Base-by-base conservation (phyloP, 331 rosid genomes). In the Cucumis variabilis region DNA sequence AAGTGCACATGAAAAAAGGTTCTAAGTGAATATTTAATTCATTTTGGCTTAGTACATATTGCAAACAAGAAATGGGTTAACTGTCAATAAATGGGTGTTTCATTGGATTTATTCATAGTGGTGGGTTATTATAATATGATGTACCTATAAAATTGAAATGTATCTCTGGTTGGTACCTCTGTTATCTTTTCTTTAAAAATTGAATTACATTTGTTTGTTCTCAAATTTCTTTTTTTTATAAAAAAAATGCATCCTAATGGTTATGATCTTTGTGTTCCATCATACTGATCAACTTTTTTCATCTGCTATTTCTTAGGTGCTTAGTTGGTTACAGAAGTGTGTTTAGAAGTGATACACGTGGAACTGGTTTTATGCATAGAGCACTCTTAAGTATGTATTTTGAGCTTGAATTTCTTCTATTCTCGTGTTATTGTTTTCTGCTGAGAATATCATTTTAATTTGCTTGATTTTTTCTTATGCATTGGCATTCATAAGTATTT, bases 351-450 rank as follows among this genome's bases (percentile, higher is more conserved):
- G 37, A 94, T 88, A 97, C 99, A 11, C 99, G 99, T 83, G 99
- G 99, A 93, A 93, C 98, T 91, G 99, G 99, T 84, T 97, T 97
- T 88, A 97, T 97, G 98, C 99, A 97, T 89, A 98, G 98, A 86
- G 98, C 99, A 88, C 95, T 97, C 94, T 88, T 88, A 66, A 88
- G 99, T 97, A 97, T 84, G 92, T 73, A 69, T 86, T 79, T 83
- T 89, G 71, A 60, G 27, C 86, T 28, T 55, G 48, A 90, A 44
- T 62, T 75, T 13, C 46, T 41, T 67, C 10, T 28, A 73, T 55
- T 24, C 53, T 76, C 30, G 3, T 30, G 37, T 16, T 84, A 51
- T 65, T 71, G 37, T 41, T 25, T 79, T 55, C 24, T 24, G 33
- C 84, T 79, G 66, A 53, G 14, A 75, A 8, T 53, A 15, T 3